Percentiles rank a stretch among this genome's conserved stretches.
phyloP scores from a whole-genome alignment of 805 yeast genomes.

The Barnettozyma pratensis region DNA sequence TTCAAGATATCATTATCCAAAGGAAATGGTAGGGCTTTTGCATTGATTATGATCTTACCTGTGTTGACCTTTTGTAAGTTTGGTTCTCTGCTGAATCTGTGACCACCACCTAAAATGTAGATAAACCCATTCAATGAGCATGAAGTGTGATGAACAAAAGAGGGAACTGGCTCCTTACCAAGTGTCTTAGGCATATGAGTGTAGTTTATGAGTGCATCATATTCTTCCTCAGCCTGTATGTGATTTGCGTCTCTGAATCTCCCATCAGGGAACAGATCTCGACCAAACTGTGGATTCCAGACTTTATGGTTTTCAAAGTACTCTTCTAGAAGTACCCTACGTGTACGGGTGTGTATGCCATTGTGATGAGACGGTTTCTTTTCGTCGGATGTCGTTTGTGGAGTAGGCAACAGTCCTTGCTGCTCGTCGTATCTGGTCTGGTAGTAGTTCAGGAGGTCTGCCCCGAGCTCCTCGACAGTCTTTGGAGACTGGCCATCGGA shows the following conservation, averaged over 20 bases:
- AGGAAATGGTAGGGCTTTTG: slow-evolving; percentile 41
- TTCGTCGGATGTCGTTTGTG: too few relatives aligned
- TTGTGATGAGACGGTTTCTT: too few relatives aligned
- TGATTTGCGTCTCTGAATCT: not conserved
- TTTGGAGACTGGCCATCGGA: not conserved
- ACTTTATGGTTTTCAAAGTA: slow-evolving; percentile 7
- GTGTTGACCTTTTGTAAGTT: slow-evolving; percentile 27
- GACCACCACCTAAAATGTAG: slow-evolving; percentile 42
- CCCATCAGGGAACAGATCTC: not conserved
- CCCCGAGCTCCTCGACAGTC: not conserved
- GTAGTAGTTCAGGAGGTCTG: slow-evolving; percentile 1
- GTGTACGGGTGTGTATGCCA: too few relatives aligned
- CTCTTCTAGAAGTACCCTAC: not conserved
- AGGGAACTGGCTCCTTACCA: slow-evolving; percentile 36
- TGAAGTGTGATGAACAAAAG: slow-evolving; percentile 39
- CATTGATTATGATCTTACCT: slow-evolving; percentile 31
- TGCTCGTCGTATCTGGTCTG: slow-evolving; percentile 2
- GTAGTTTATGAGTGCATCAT: slow-evolving; percentile 18
- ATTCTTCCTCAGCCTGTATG: not conserved
- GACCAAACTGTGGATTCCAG: slow-evolving; percentile 9
- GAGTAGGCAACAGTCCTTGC: not conserved
- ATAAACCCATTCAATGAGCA: slow-evolving; percentile 34
- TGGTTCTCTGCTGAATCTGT: slow-evolving; percentile 17
- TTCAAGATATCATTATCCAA: slow-evolving; percentile 35
- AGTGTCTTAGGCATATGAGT: slow-evolving; percentile 30